phyloP scores from a whole-genome alignment of 208 protist species.

The Wallacemonas sp. region DNA sequence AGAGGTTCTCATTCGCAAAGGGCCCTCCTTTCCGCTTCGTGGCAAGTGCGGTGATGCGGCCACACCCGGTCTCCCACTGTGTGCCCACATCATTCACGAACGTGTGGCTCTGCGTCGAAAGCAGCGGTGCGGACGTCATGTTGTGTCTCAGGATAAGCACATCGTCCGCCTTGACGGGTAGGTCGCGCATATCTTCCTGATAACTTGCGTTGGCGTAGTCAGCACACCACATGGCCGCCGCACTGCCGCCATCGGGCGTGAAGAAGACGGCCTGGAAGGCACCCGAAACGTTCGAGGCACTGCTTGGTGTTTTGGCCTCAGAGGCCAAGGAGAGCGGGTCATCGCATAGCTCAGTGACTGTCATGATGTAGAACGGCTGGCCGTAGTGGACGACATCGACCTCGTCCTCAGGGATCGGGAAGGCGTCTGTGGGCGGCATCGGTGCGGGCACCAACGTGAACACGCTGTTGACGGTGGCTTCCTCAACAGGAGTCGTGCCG shows the following conservation, averaged over 20 bases:
- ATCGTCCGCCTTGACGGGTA: slow-evolving; percentile 69
- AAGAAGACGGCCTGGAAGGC: slow-evolving; percentile 83
- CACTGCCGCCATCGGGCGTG: slow-evolving; percentile 69
- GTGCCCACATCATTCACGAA: slow-evolving; percentile 85
- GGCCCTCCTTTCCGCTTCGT: slow-evolving; percentile 45
- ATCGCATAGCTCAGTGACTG: slow-evolving; percentile 60
- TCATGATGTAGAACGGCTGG: slow-evolving; percentile 86
- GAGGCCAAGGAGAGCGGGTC: slow-evolving; percentile 79
- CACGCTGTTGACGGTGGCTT: slow-evolving; percentile 67
- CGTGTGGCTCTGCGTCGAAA: slow-evolving; percentile 46
- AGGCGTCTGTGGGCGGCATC: slow-evolving; percentile 65
- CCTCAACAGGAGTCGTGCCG: slow-evolving; percentile 47
- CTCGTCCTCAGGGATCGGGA: slow-evolving; percentile 71
- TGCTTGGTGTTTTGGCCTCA: slow-evolving; percentile 54
- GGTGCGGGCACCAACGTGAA: slow-evolving; percentile 71
- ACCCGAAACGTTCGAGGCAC: slow-evolving; percentile 59
- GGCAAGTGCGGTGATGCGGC: slow-evolving; percentile 32
- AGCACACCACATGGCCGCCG: slow-evolving; percentile 68
- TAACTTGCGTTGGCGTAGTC: slow-evolving; percentile 77
- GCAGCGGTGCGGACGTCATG: slow-evolving; percentile 73
- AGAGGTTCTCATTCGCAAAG: slow-evolving; percentile 55
- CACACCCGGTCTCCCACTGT: slow-evolving; percentile 79
- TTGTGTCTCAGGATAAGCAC: slow-evolving; percentile 74
- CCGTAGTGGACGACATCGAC: slow-evolving; percentile 88
- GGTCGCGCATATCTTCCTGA: slow-evolving; percentile 84